Evolutionary conservation across 1,284 basidiomycete species (phyloP), one percentile per base, ranked within the genome.

Genomic region (Papiliotrema nemorosa): DNA sequence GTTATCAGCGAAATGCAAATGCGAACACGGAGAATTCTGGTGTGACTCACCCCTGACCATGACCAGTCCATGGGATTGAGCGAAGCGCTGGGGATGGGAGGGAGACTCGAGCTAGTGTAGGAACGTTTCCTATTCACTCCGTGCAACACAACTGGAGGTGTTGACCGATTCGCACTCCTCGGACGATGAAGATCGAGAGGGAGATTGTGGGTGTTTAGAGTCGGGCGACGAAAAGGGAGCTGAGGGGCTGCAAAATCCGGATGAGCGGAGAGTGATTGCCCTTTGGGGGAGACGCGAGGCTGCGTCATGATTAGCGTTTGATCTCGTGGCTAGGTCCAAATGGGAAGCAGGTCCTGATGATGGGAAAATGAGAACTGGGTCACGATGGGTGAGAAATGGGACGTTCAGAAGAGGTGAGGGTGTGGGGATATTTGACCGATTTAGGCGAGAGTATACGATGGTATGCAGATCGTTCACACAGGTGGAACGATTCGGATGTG

Each of bases 1-100:
- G 18, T 33, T 13, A 26, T 29, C 9, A 29, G 22, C 25, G 41
- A 29, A 3, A 26, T 20, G 20, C 14, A 10, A 7, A 25, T 40
- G n/a, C 22, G 5, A n/a, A n/a, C n/a, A n/a, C n/a, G n/a, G 10
- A 16, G 10, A 9, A 16, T 16, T 9, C 37, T 10, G 10, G 10
- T 9, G 20, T 18, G n/a, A 35, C 44, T 45, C n/a, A 45, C 44
- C 18, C 44, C 44, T 25, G 33, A 33, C 44, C 44, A 45, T 34
- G 29, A 34, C 34, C 44, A 34, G 3, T 22, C 20, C 44, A 45
- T 45, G 44, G 44, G 24, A 18, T 29, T 18, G 5, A 43, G 26
- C 3, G 42, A 16, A 5, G 42, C 42, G 44, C 31, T 45, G 44
- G 44, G 29, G n/a, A 45, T 45, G 24, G 44, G 44, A 20, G 29